Evolutionary conservation across 345 rosid genomes (phyloP).

Genomic region (Microthlaspi erraticum): DNA sequence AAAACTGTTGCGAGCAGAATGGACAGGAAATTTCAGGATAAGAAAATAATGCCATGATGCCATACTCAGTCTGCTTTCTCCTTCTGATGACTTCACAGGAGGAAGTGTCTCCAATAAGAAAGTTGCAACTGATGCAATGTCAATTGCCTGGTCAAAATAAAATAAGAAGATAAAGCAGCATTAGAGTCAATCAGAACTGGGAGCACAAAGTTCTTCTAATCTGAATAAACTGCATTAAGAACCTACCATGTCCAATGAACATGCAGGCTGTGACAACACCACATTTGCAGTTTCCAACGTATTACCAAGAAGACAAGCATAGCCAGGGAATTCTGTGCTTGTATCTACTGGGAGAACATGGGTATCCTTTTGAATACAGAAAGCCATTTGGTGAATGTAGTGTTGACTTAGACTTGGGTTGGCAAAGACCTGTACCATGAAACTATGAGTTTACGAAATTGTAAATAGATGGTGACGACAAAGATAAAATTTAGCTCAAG

Average conservation of each 20-base stretch:
- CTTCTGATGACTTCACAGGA: constrained; percentile 58
- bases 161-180: constrained; percentile 6
- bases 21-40: constrained; percentile 4
- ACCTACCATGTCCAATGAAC: constrained; percentile 85
- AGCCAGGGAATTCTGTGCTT: constrained; percentile 66
- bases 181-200: constrained; percentile 21
- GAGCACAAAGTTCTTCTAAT: background rate
- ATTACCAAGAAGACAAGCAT: constrained; percentile 94
- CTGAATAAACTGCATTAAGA: constrained; percentile 21
- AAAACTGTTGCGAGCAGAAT: constrained; percentile 22
- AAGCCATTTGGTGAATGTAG: constrained; percentile 81
- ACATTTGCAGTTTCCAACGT: constrained; percentile 80
- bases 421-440: constrained; percentile 68
- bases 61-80: constrained; percentile 67
- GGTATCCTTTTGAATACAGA: constrained; percentile 60
- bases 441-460: constrained; percentile 39
- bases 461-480: constrained; percentile 10
- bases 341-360: constrained; percentile 69
- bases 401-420: constrained; percentile 63
- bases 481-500: constrained; percentile 26
- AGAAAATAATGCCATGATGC: constrained; percentile 19
- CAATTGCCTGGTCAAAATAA: constrained; percentile 64
- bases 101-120: constrained; percentile 83
- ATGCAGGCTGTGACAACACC: constrained; percentile 73
- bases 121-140: constrained; percentile 78